phyloP scores from a whole-genome alignment of 2,329 filamentous ascomycete genomes.

The Aspergillus latus region DNA sequence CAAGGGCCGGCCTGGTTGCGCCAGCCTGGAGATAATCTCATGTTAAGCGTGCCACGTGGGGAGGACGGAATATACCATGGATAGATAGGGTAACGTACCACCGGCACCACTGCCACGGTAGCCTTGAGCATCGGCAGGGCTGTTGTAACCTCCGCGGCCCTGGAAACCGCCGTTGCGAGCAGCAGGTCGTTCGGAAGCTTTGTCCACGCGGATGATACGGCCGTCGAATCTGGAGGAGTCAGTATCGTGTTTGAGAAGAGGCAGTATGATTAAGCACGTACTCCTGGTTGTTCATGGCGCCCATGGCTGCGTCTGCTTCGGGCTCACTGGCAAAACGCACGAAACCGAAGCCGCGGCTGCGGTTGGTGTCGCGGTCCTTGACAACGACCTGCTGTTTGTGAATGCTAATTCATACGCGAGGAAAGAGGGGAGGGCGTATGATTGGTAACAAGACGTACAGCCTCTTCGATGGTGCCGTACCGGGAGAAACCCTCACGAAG shows the following conservation, averaged over 20 bases:
- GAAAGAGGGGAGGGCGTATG: conserved; percentile 11
- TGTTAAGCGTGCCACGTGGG: conserved; percentile 5
- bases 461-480: conserved; percentile 89
- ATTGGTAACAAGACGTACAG: conserved; percentile 64
- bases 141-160: conserved; percentile 49
- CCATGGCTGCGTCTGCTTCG: conserved; percentile 46
- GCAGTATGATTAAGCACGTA: conserved; percentile 50
- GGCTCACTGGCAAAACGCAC: conserved; percentile 69
- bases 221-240: conserved; percentile 73
- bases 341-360: conserved; percentile 96
- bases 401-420: neutral
- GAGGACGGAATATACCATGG: neutral
- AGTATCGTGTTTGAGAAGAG: neutral
- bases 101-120: conserved; percentile 35
- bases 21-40: conserved; percentile 7
- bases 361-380: conserved; percentile 94
- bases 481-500: conserved; percentile 89
- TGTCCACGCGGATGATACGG: conserved; percentile 91
- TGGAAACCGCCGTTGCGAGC: conserved; percentile 54
- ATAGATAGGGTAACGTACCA: conserved; percentile 14
- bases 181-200: conserved; percentile 77
- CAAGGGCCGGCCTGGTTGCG: conserved; percentile 8
- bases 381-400: conserved; percentile 73
- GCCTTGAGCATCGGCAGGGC: conserved; percentile 35
- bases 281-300: conserved; percentile 60